Evolutionary conservation across 345 rosid genomes (phyloP), one percentile per base, ranked within the genome.

Genomic region (Brassica incana): DNA sequence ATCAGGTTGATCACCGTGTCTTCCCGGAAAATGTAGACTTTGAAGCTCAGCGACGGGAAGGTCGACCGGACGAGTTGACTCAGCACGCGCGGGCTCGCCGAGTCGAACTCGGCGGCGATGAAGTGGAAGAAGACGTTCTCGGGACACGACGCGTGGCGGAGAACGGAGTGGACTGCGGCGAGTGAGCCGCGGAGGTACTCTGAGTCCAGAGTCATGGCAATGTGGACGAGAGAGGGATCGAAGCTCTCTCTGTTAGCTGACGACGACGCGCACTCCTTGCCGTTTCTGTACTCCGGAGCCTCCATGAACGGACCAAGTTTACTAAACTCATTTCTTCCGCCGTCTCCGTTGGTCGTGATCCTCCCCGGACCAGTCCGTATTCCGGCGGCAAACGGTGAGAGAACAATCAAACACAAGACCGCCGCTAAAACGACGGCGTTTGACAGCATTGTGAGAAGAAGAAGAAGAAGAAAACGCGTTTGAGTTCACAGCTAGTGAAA

Each of bases 221-320:
- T 75, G 79, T 95, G 99, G 64, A 95, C 91, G 3, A 87, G 74
- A 7, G 90, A 86, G 1, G 91, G 90, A 80, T 95, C 97, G 32
- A 75, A 58, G 81, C 73, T 77, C 9, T 74, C 75, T 54, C 67
- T 82, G 72, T 65, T 71, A 0, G 32, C 43, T 8, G 71, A 74
- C 29, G 84, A 71, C 30, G 79, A 80, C 11, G 80, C 80, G 66
- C 99, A 95, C 66, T 77, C 93, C 59, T 66, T 83, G 59, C 98
- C 99, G 83, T 95, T 95, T 1, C 98, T 91, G 75, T 95, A 95
- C 1, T 90, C 97, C 62, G 99, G 98, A 73, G 99, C 98, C 73
- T 95, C 99, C 25, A 82, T 72, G 74, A 87, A 93, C 67, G 75
- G 78, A 12, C 88, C 87, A 5, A 74, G 43, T 27, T 79, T 79